Evolutionary conservation across 306 rosid genomes (phyloP).

Genomic region (Cucurbita maxima): DNA sequence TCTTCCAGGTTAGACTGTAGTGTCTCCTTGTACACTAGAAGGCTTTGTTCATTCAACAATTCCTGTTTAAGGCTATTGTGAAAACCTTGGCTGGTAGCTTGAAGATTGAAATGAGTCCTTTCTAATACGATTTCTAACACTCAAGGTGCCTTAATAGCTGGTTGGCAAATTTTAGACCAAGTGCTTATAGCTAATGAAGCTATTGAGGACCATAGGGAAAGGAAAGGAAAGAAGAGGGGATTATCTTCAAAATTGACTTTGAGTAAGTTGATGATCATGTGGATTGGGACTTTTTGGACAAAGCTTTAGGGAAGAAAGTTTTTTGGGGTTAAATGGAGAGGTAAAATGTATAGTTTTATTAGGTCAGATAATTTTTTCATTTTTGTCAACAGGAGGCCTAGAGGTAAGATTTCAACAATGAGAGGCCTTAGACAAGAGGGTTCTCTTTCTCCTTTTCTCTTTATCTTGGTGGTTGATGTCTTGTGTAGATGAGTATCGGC

Average conservation of each 20-base stretch:
- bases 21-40: neutral
- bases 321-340: neutral
- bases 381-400: neutral
- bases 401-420: neutral
- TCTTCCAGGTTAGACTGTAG: neutral
- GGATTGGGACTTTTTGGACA: neutral
- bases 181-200: too few relatives aligned
- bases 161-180: too few relatives aligned
- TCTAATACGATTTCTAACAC: too few relatives aligned
- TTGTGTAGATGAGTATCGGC: neutral
- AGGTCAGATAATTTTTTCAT: neutral
- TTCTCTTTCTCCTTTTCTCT: neutral
- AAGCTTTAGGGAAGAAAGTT: neutral
- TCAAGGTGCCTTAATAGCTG: too few relatives aligned
- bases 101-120: too few relatives aligned
- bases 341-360: neutral
- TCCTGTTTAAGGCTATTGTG: neutral
- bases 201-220: too few relatives aligned
- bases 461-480: neutral
- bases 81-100: too few relatives aligned
- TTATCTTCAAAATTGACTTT: neutral
- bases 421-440: neutral
- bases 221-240: neutral
- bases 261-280: neutral
- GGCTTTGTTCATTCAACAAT: neutral